phyloP scores from a whole-genome alignment of 441 rosid species.

The Populus trichocarpa region DNA sequence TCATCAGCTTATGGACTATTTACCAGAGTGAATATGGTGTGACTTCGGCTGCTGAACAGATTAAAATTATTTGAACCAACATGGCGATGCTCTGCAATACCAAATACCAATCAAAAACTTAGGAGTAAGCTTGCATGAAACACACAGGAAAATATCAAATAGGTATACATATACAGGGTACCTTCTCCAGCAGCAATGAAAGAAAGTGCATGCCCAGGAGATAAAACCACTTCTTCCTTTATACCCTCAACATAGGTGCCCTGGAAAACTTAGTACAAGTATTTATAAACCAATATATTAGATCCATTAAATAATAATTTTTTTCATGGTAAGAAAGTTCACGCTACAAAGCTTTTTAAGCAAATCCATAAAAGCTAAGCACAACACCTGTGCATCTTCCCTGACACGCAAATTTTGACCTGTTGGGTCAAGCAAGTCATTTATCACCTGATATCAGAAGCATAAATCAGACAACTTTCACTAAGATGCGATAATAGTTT shows the following conservation, averaged over 20 bases:
- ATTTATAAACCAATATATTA: background rate
- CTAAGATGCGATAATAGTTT: background rate
- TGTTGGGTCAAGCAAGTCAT: constrained; percentile 96
- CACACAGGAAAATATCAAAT: constrained; percentile 3
- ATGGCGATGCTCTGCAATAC: constrained; percentile 87
- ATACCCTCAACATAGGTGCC: constrained; percentile 99
- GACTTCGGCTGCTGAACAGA: constrained; percentile 97
- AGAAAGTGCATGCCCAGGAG: constrained; percentile 98
- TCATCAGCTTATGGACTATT: constrained; percentile 4
- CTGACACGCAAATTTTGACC: constrained; percentile 98
- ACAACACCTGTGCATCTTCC: constrained; percentile 90
- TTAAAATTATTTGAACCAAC: constrained; percentile 99
- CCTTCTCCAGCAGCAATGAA: constrained; percentile 99
- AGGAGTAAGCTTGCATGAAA: constrained; percentile 6
- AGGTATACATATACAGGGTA: constrained; percentile 18
- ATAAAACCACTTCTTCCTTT: constrained; percentile 98
- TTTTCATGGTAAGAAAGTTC: background rate
- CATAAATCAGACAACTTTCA: background rate
- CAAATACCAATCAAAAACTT: constrained; percentile 17
- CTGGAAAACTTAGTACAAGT: constrained; percentile 32
- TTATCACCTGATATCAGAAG: constrained; percentile 72
- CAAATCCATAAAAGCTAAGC: background rate
- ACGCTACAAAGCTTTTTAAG: no score
- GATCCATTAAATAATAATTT: background rate
- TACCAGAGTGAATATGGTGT: constrained; percentile 96